phyloP scores from a whole-genome alignment of 129 eudicot species.

The Chrysanthemum seticuspe region DNA sequence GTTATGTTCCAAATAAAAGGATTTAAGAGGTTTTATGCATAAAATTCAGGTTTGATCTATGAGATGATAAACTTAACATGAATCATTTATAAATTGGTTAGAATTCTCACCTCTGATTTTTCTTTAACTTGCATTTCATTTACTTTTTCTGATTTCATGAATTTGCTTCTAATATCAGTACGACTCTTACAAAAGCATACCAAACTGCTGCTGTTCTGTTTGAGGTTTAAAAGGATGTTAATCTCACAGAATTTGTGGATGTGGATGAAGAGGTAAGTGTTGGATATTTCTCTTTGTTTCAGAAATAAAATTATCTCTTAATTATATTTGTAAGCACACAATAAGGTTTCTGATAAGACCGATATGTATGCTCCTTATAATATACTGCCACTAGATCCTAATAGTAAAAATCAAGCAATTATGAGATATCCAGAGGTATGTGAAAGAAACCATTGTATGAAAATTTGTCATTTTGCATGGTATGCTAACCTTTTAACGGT shows the following conservation, averaged over 20 bases:
- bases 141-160: slow-evolving; percentile 19
- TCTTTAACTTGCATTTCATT: not conserved
- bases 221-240: slow-evolving; percentile 87
- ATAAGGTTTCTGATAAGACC: slow-evolving; percentile 67
- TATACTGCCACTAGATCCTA: slow-evolving; percentile 90
- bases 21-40: not conserved
- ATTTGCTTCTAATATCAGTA: slow-evolving; percentile 42
- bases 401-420: slow-evolving; percentile 80
- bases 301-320: slow-evolving; percentile 4
- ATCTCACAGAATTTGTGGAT: slow-evolving; percentile 57
- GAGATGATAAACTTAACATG: not conserved
- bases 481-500: slow-evolving; percentile 16
- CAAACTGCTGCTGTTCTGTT: slow-evolving; percentile 92
- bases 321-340: slow-evolving; percentile 39
- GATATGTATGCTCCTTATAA: slow-evolving; percentile 79
- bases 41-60: not conserved
- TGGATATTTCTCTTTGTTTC: slow-evolving; percentile 13
- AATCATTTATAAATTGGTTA: not conserved
- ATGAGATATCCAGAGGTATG: slow-evolving; percentile 85
- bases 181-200: slow-evolving; percentile 91
- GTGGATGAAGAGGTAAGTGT: slow-evolving; percentile 67
- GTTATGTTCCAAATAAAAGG: too few species aligned
- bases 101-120: not conserved
- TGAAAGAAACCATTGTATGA: slow-evolving; percentile 10
- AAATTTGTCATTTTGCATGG: not conserved